Base-by-base conservation (phyloP, 2,329 filamentous ascomycete species). In the Aspergillus sp. region DNA sequence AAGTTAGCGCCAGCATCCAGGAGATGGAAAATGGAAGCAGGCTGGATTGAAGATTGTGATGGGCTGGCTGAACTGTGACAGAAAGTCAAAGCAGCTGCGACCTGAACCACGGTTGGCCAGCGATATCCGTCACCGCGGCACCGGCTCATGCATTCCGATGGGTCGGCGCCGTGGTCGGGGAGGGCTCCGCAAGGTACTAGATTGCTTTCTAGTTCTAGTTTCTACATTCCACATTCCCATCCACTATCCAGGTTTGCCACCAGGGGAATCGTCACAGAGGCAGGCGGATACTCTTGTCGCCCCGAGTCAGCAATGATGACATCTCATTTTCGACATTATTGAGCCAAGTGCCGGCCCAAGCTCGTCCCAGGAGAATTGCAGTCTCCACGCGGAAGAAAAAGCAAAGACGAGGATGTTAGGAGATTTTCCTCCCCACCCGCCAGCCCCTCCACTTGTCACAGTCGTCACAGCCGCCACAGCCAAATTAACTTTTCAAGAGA, bases 71-170 rank as follows among this genome's bases (percentile, higher is more conserved):
- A 46, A 14, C 8, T 46, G 23, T 46, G 44, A 46, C 44, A 25
- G 44, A 46, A 31, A 27, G 43, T 45, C 12, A 14, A 27, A 45
- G 23, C 23, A 14, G 43, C 19, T 37, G 21, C 23, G 9, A 15
- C 41, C 45, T 33, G 43, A 57, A 55, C 60, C 53, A 60, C 57
- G 52, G 54, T 46, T 25, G 46, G 47, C 53, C 33, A 52, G 54
- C 65, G 56, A 59, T 66, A 72, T 68, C 70, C 71, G 68, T 71
- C 71, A 66, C 66, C 70, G 72, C 70, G 72, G 72, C 68, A 73
- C 66, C 66, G 66, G 70, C 68, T 68, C 64, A 57, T 64, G 62
- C 63, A 59, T 71, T 71, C 71, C 70, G 70, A 54, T 72, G 63
- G 58, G 54, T 55, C 53, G 56, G 46, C 41, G 31, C 46, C 41